Evolutionary conservation across 208 protist genomes (phyloP), one percentile per base, ranked within the genome.

Genomic region (Dictyostelium gargantuum): DNA sequence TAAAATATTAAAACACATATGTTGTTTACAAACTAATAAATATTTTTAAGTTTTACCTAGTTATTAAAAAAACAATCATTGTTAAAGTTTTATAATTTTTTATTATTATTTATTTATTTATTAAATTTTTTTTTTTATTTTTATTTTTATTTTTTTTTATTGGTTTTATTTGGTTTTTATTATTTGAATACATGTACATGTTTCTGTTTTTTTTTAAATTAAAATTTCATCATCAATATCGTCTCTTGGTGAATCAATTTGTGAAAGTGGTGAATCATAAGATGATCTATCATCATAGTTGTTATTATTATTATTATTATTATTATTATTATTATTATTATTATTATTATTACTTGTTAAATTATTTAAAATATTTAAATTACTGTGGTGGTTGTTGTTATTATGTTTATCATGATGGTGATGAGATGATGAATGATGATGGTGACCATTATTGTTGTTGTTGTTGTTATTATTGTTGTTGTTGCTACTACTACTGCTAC

Each of bases 211-310:
- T n/a, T n/a, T n/a, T 19, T 70, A 42, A 40, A 70, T 70, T 42
- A 42, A 42, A 70, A 70, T 70, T 70, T 70, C 63, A n/a, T 70
- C 63, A 70, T 70, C 63, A 19, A 70, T 70, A 40, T 70, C 63
- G 26, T 70, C 63, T 70, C 61, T 70, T 85, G 61, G 80, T 2
- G 80, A 85, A 9, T 50, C 79, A 44, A 38, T 52, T 74, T 40
- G 38, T 1, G 80, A 50, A 21, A 29, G 52, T 38, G 80, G 80
- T 10, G 80, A 75, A 23, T 85, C 80, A 17, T 85, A 54, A 19
- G n/a, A 38, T n/a, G n/a, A n/a, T n/a, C n/a, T n/a, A 32, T 17
- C 35, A 56, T 85, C 80, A 74, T 74, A n/a, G 19, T 75, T 54
- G 15, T 54, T 54, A 23, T 56, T 35, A 19, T 46, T 54, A 35